A percentile compares a stretch with the other conserved stretches of the same genome.
phyloP scores from a whole-genome alignment of 495 filamentous ascomycete species.

The Penicillium malachiteum region DNA sequence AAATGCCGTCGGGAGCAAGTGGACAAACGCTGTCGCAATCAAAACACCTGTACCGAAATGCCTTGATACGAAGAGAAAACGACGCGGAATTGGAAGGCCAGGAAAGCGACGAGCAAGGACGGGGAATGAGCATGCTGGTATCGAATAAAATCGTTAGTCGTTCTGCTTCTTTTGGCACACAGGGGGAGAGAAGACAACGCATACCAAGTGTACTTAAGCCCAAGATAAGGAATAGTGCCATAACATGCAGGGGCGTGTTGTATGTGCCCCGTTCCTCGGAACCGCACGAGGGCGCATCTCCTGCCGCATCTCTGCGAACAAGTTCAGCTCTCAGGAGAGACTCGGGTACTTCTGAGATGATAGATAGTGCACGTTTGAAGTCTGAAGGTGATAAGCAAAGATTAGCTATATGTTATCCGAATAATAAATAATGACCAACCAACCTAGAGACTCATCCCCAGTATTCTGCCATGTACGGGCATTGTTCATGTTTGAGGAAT shows the following conservation, averaged over 20 bases:
- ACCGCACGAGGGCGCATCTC: constrained; percentile 53
- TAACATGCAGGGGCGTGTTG: constrained; percentile 68
- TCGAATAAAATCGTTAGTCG: constrained; percentile 8
- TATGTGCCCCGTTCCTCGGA: constrained; percentile 59
- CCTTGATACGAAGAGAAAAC: constrained; percentile 70
- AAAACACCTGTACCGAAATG: constrained; percentile 87
- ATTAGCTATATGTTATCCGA: too few species aligned
- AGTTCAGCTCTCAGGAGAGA: constrained; percentile 35
- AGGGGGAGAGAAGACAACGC: constrained; percentile 10
- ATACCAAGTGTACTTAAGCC: constrained; percentile 69
- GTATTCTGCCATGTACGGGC: constrained; percentile 16
- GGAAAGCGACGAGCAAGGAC: constrained; percentile 54
- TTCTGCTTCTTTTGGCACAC: not conserved
- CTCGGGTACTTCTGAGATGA: constrained; percentile 30
- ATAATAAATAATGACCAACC: not conserved
- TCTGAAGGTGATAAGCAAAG: constrained; percentile 9
- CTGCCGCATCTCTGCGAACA: constrained; percentile 25
- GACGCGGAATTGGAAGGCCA: constrained; percentile 45
- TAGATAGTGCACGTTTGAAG: constrained; percentile 17
- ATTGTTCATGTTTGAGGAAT: constrained; percentile 24
- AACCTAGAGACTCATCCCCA: constrained; percentile 18
- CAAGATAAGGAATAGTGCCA: constrained; percentile 76
- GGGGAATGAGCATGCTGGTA: constrained; percentile 53
- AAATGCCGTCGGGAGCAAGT: constrained; percentile 80
- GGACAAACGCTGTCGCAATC: constrained; percentile 87